A percentile compares a stretch with the other conserved stretches of the same genome.
phyloP scores from a whole-genome alignment of 768 basidiomycete species.

The Pisolithus orientalis region DNA sequence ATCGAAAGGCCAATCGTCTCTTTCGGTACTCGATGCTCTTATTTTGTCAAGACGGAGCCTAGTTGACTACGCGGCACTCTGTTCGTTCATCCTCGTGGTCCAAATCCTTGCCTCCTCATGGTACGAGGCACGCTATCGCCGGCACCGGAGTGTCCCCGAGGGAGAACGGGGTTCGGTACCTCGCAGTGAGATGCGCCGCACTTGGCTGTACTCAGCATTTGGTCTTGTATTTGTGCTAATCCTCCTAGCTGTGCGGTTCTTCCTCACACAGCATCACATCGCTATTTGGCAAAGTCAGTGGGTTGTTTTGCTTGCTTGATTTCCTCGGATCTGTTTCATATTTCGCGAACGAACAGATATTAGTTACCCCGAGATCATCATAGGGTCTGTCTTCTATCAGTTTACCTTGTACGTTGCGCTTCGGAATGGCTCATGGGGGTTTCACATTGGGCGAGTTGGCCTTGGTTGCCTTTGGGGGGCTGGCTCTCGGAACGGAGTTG shows the following conservation, averaged over 20 bases:
- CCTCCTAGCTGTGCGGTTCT: constrained; percentile 44
- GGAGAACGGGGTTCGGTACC: constrained; percentile 74
- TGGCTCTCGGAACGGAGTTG: constrained; percentile 80
- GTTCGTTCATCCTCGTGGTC: constrained; percentile 70
- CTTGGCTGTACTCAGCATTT: constrained; percentile 62
- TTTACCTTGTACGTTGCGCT: constrained; percentile 86
- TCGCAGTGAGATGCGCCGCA: constrained; percentile 59
- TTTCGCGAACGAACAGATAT: constrained; percentile 47
- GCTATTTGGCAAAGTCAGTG: constrained; percentile 69
- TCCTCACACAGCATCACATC: constrained; percentile 35
- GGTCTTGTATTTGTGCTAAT: constrained; percentile 45
- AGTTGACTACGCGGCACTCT: constrained; percentile 74
- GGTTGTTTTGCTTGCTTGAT: background rate
- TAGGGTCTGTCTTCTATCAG: constrained; percentile 81
- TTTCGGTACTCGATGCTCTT: constrained; percentile 48
- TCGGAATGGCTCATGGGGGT: constrained; percentile 83
- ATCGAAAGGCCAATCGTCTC: constrained; percentile 31
- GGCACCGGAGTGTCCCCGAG: constrained; percentile 40
- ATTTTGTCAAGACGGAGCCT: constrained; percentile 68
- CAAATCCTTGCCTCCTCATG: constrained; percentile 78
- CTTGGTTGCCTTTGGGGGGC: constrained; percentile 83
- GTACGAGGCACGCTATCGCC: constrained; percentile 51
- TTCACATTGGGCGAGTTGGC: constrained; percentile 95
- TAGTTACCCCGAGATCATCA: constrained; percentile 65
- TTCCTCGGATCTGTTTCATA: too few species aligned